A percentile compares a stretch with the other conserved stretches of the same genome.
Evolutionary conservation across 805 yeast species (phyloP).

Genomic region (Candida orba): DNA sequence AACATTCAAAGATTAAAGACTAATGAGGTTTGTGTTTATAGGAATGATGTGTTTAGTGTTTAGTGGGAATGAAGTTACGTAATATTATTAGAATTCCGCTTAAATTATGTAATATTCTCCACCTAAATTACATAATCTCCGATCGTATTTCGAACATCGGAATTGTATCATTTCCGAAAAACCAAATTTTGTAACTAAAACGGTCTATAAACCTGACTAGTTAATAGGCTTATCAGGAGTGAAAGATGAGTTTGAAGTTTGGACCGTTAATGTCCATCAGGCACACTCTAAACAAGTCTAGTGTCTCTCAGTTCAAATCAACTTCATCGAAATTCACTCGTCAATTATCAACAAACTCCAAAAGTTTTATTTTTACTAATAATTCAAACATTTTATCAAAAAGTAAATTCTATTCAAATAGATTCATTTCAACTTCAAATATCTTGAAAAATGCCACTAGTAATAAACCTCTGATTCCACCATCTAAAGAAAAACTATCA

Average conservation of each 20-base stretch:
- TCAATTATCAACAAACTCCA: background rate
- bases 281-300: background rate
- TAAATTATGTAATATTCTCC: background rate
- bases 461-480: background rate
- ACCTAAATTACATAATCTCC: too few species aligned
- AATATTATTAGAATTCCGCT: too few species aligned
- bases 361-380: background rate
- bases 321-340: background rate
- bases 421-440: constrained; percentile 3
- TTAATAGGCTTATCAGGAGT: too few species aligned
- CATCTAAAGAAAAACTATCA: constrained; percentile 23
- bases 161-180: too few species aligned
- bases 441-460: background rate
- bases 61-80: too few species aligned
- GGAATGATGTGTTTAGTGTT: too few species aligned
- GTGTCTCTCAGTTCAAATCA: background rate
- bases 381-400: background rate
- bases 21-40: too few species aligned
- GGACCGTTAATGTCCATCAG: background rate
- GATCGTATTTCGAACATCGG: too few species aligned
- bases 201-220: too few species aligned
- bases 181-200: too few species aligned
- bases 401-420: constrained; percentile 1
- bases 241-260: background rate
- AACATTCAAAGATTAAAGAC: background rate